These are phyloP conservation scores for Allium fistulosum DNA, from an alignment of 106 monocot genomes.

Conservation along the genomic window DNA sequence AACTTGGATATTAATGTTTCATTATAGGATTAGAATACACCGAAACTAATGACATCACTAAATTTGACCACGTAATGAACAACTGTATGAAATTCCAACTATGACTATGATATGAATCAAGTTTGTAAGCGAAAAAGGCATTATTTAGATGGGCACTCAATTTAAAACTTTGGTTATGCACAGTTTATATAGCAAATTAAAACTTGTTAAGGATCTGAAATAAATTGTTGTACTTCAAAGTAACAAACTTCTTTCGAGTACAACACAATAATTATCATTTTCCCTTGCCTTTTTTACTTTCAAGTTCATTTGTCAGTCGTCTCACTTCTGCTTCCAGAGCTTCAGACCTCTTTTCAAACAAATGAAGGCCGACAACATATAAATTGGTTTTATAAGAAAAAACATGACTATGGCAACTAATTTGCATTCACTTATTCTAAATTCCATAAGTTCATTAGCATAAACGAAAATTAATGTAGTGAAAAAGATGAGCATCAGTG, in stretches of 20 bases:
- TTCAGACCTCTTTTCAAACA: slow-evolving; percentile 51
- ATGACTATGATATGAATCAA: background rate
- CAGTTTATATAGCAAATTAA: background rate
- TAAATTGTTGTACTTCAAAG: no score
- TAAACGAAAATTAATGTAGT: no score
- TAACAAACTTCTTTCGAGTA: background rate
- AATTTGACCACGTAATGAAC: no score
- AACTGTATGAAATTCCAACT: no score
- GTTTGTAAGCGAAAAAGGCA: background rate
- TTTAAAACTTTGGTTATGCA: background rate
- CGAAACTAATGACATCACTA: background rate
- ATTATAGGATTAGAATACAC: no score
- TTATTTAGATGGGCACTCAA: background rate
- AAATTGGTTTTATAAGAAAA: no score
- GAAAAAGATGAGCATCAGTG: no score
- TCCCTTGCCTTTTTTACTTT: slow-evolving; percentile 80
- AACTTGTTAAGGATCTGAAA: no score
- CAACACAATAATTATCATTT: slow-evolving; percentile 9
- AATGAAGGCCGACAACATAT: slow-evolving; percentile 4
- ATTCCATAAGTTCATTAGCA: no score
- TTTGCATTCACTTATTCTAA: no score
- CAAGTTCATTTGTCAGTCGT: slow-evolving; percentile 61
- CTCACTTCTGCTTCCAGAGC: slow-evolving; percentile 48
- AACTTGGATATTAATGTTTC: no score
- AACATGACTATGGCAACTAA: no score